Conservation (phyloP, 176 grass and related monocot genomes). For the Hsuehochloa calcarea region DNA sequence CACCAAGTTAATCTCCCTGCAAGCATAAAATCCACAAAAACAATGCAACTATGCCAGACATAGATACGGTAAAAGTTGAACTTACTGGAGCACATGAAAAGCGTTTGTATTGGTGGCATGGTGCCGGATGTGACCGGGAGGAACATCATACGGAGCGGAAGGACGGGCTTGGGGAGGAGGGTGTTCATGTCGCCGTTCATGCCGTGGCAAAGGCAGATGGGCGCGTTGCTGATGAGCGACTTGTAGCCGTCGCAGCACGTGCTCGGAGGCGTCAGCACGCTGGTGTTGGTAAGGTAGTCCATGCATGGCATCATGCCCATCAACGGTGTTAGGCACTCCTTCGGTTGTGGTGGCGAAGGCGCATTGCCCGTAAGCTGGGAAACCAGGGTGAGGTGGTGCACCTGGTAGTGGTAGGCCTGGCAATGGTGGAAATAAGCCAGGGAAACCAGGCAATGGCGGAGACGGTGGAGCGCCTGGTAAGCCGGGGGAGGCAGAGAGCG, state of each 20-base stretch:
- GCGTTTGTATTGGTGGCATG: not conserved
- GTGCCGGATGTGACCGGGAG: not conserved
- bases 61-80: not conserved
- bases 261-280: not conserved
- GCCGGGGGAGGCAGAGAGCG: too few species aligned
- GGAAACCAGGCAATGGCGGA: not conserved
- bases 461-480: not conserved
- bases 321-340: not conserved
- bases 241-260: not conserved
- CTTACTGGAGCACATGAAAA: slow-evolving; percentile 23
- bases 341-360: not conserved
- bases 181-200: not conserved
- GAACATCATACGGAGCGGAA: not conserved
- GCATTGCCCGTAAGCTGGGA: not conserved
- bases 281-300: slow-evolving; percentile 10
- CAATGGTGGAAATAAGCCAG: not conserved
- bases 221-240: not conserved
- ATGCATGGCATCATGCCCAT: slow-evolving; percentile 11
- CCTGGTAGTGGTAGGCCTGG: slow-evolving; percentile 14
- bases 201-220: slow-evolving; percentile 19
- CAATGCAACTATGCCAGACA: too few species aligned
- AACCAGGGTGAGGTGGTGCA: not conserved
- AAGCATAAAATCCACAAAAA: not conserved
- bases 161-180: not conserved
- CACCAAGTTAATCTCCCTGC: not conserved